phyloP scores from a whole-genome alignment of 768 basidiomycete genomes.

The Lactarius quietus region DNA sequence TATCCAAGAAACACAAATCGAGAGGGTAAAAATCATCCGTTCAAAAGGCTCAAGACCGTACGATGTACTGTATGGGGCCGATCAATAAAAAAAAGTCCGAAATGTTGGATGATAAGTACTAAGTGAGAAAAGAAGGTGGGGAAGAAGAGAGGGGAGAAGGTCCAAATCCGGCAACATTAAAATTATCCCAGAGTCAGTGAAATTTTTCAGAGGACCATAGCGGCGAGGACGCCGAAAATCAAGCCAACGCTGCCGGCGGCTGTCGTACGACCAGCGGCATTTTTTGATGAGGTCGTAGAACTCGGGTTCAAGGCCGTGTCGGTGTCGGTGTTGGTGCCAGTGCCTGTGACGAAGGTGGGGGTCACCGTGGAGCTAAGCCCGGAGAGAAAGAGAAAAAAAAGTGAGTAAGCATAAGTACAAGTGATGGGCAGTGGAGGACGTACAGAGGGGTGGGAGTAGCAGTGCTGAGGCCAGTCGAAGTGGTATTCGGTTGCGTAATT shows the following conservation, averaged over 20 bases:
- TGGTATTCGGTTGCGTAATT: constrained; percentile 35
- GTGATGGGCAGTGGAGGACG: neutral
- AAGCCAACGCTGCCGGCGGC: constrained; percentile 12
- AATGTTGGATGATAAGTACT: neutral
- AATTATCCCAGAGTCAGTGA: neutral
- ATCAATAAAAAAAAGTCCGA: neutral
- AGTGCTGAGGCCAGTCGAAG: constrained; percentile 11
- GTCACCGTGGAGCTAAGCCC: neutral
- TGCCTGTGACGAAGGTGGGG: neutral
- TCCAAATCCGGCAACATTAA: neutral
- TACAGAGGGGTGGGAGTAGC: neutral
- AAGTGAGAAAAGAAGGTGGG: neutral
- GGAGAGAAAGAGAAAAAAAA: neutral
- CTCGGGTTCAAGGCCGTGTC: constrained; percentile 15
- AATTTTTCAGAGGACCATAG: constrained; percentile 16
- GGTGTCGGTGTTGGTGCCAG: neutral
- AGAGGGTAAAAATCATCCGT: constrained; percentile 6
- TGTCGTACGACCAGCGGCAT: constrained; percentile 13
- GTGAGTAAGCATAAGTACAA: neutral
- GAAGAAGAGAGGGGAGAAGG: neutral
- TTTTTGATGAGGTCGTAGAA: constrained; percentile 14
- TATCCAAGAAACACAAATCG: constrained; percentile 1
- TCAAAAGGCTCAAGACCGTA: neutral
- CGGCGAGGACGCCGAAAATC: constrained; percentile 17
- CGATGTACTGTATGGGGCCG: neutral